phyloP scores from a whole-genome alignment of 2,329 filamentous ascomycete species.

The Monilinia vaccinii-corymbosi region DNA sequence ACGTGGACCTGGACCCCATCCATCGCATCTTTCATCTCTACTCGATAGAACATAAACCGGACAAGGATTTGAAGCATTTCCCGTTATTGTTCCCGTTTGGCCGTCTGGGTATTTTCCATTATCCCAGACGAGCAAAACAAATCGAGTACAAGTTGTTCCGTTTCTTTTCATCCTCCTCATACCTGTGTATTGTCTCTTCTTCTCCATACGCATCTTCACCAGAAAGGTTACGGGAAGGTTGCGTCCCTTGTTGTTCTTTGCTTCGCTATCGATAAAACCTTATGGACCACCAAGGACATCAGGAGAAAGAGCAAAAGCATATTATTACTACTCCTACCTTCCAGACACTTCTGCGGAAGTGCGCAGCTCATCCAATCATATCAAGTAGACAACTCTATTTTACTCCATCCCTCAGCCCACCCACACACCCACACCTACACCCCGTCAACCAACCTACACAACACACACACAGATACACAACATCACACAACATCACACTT shows the following conservation, averaged over 20 bases:
- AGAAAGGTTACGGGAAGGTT: background rate
- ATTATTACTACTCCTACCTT: background rate
- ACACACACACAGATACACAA: background rate
- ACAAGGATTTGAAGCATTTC: constrained; percentile 1
- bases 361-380: background rate
- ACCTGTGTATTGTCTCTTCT: background rate
- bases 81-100: background rate
- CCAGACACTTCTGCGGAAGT: background rate
- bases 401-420: constrained; percentile 3
- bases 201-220: background rate
- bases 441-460: background rate
- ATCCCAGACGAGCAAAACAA: no score
- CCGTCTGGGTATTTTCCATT: background rate
- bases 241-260: background rate
- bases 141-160: background rate
- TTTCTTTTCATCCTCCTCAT: background rate
- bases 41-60: background rate
- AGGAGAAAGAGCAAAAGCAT: background rate
- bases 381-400: no score
- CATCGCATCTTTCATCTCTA: background rate
- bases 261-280: constrained; percentile 7
- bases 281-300: background rate
- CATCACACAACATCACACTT: background rate
- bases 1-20: background rate
- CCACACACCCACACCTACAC: constrained; percentile 6